Evolutionary conservation across 371 early-diverging fungal genomes (phyloP), one percentile per base, ranked within the genome.

Genomic region (Haplosporangium sp.): DNA sequence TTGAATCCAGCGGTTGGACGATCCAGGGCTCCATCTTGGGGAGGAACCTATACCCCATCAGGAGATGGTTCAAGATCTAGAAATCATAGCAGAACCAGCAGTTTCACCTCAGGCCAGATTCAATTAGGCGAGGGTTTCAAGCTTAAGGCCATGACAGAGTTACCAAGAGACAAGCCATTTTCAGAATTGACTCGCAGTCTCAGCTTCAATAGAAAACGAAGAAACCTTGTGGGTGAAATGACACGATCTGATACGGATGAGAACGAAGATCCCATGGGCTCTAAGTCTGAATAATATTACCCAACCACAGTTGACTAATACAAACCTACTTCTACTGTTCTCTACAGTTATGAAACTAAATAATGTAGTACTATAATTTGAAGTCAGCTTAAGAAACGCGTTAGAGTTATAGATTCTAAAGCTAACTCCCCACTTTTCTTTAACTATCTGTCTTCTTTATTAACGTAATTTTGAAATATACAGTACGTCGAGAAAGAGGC

Each of bases 121-220:
- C 77, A 72, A 11, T 19, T 75, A 10, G 74, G 84, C 3, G 86
- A 83, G 40, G 81, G 83, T 2, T 85, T 87, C 68, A 86, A 88
- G 61, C 71, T 89, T 11, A 88, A 88, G 64, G 85, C 85, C 17
- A 67, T 89, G 77, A 89, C 89, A 8, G 83, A 85, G 53, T 61
- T 88, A 40, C 83, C 87, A 0, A 72, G 61, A 17, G 65, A 79
- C 44, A 70, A 74, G 69, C 75, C 84, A 2, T 83, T 84, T 68
- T 79, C 76, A 10, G 84, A 84, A 63, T 70, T 84, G 34, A 75
- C 79, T 0, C 62, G 79, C 2, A 62, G 71, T 19, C 55, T 73
- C 35, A 72, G 76, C 53, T 11, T 77, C 40, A 75, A 67, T 27
- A 57, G 75, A 20, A 81, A 81, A 53, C 72, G 68, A 27, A 73